A percentile compares a stretch with the other conserved stretches of the same genome.
phyloP scores from a whole-genome alignment of 2,329 filamentous ascomycete genomes.

The Nannizzia gypsea region DNA sequence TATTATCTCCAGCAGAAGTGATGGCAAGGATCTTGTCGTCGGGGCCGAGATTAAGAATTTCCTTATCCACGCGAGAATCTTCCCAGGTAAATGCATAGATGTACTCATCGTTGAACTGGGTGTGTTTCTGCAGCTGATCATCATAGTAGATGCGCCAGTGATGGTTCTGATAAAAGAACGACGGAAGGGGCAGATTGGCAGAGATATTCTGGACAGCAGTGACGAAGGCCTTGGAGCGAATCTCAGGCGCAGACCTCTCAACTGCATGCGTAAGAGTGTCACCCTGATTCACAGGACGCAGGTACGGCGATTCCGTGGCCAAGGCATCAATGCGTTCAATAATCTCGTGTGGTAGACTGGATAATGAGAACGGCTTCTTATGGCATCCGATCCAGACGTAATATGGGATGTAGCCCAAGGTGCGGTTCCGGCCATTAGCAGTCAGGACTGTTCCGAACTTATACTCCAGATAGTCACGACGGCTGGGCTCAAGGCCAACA shows the following conservation, averaged over 20 bases:
- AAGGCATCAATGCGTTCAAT: constrained; percentile 50
- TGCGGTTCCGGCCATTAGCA: constrained; percentile 68
- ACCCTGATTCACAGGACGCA: constrained; percentile 49
- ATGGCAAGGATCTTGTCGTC: constrained; percentile 88
- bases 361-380: constrained; percentile 47
- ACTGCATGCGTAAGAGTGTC: too few relatives aligned
- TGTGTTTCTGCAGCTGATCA: constrained; percentile 76
- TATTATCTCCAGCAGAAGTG: constrained; percentile 87
- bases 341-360: too few relatives aligned
- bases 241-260: constrained; percentile 33
- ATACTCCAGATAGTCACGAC: constrained; percentile 87
- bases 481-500: constrained; percentile 72
- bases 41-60: constrained; percentile 64
- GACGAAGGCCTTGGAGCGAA: constrained; percentile 82
- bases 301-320: constrained; percentile 79
- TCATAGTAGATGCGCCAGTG: constrained; percentile 93
- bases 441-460: constrained; percentile 82
- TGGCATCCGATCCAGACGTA: constrained; percentile 89
- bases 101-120: constrained; percentile 88
- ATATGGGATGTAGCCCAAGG: constrained; percentile 80
- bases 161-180: constrained; percentile 94
- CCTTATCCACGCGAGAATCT: constrained; percentile 75
- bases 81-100: constrained; percentile 99
- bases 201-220: constrained; percentile 77
- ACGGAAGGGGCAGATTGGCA: constrained; percentile 74